Evolutionary conservation across 768 basidiomycete species (phyloP).

Genomic region (Agrocybe praecox): DNA sequence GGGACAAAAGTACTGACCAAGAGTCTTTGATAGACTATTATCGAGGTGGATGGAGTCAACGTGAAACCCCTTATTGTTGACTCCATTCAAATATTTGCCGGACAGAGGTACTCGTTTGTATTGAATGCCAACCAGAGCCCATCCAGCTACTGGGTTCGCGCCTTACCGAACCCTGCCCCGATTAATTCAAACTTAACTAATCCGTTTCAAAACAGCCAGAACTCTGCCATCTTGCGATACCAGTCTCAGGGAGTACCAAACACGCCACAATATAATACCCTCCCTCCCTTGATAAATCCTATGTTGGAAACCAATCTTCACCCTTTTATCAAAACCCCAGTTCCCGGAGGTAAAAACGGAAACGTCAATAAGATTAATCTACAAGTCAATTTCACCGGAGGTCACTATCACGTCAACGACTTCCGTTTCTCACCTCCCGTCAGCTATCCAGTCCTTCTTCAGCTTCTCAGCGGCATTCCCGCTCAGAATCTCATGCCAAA

Average conservation of each 20-base stretch:
- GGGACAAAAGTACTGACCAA: neutral
- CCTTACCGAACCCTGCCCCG: constrained; percentile 28
- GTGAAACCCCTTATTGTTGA: constrained; percentile 38
- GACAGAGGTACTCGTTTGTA: constrained; percentile 50
- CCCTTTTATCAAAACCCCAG: constrained; percentile 24
- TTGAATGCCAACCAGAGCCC: constrained; percentile 36
- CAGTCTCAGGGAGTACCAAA: constrained; percentile 40
- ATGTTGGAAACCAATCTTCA: constrained; percentile 40
- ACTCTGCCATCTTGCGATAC: constrained; percentile 60
- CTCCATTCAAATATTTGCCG: constrained; percentile 32
- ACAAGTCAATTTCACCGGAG: too few relatives aligned
- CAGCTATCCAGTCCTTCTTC: constrained; percentile 45
- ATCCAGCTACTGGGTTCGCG: constrained; percentile 48
- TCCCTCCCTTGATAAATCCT: constrained; percentile 25
- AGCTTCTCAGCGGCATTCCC: constrained; percentile 41
- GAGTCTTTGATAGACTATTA: constrained; percentile 28
- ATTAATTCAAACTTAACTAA: neutral
- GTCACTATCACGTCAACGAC: too few relatives aligned
- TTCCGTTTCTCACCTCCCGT: constrained; percentile 37
- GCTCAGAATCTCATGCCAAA: constrained; percentile 37
- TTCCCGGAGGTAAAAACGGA: constrained; percentile 36
- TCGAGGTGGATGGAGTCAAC: constrained; percentile 42
- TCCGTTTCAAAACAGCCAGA: constrained; percentile 35
- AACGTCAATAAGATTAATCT: constrained; percentile 44
- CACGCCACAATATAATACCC: constrained; percentile 39